Evolutionary conservation across 805 yeast genomes (phyloP), one percentile per base, ranked within the genome.

Genomic region (Ogataea corticis): DNA sequence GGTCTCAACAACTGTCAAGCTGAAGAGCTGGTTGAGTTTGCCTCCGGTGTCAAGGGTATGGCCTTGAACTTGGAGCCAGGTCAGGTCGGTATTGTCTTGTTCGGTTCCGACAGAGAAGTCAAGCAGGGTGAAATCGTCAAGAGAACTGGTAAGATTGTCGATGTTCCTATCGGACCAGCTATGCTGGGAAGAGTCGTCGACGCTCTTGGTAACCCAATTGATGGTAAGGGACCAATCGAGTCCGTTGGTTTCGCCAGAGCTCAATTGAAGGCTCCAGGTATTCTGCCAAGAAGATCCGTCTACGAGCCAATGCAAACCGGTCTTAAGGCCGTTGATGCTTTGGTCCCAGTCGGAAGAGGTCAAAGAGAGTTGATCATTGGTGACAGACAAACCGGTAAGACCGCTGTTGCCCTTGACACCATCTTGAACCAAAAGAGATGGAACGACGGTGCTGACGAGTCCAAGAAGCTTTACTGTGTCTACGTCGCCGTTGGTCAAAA

Each of bases 371-470:
- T 94, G 87, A 92, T 92, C 69, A 92, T 92, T 72, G 99, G 99
- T 85, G 99, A 92, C 77, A 92, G 99, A 83, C 99, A 94, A 82
- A 94, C 99, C 68, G 99, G 99, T 86, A 94, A 94, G 83, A 94
- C 99, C 70, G 97, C 98, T 58, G 97, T 94, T 66, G 99, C 98
- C 65, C 74, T 94, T 64, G 99, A 94, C 76, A 83, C 99, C 77
- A 94, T 94, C 70, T 84, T 94, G 70, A 94, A 94, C 81, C 99
- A 94, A 80, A 94, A 92, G 87, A 87, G 96, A 79, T 89, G 97
- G 96, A 94, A 94, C 85, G 73, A 79, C 64, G 96, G 96, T 76
- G 47, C 76, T 55, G 98, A 94, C 73, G 99, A 94, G 83, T 74
- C 83, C 71, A 94, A 94, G 86, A 94, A 94, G 80, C 83, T 94